These are phyloP conservation scores for Pleurotus ostreatus DNA, from an alignment of 768 basidiomycete genomes.

Conservation along the genomic window DNA sequence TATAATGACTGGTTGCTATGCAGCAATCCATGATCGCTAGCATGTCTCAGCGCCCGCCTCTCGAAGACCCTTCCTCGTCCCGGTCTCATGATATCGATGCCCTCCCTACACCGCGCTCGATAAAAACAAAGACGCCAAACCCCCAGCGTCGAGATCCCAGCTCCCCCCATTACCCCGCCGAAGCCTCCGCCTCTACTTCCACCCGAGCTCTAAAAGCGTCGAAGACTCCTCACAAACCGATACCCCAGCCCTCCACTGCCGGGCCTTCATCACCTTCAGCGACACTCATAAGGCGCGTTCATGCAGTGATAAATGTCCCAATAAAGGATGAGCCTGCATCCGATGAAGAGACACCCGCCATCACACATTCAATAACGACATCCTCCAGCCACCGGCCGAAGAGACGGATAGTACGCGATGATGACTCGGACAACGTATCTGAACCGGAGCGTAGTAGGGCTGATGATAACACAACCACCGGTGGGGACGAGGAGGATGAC, in stretches of 20 bases:
- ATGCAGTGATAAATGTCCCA: conserved; percentile 46
- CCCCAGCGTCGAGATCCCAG: conserved; percentile 8
- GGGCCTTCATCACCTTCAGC: conserved; percentile 14
- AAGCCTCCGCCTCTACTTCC: conserved; percentile 12
- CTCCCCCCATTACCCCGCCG: neutral
- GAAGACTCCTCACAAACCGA: conserved; percentile 7
- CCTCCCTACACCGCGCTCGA: neutral
- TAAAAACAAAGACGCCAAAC: neutral
- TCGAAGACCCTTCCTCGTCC: conserved; percentile 4
- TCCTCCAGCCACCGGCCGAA: conserved; percentile 7
- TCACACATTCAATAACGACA: neutral
- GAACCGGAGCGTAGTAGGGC: conserved; percentile 12
- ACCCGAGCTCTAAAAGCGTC: neutral
- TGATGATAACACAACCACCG: neutral
- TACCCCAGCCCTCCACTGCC: conserved; percentile 9
- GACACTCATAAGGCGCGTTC: conserved; percentile 59
- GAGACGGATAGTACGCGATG: conserved; percentile 11
- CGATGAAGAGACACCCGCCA: neutral
- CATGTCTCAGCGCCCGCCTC: neutral
- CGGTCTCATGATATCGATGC: neutral
- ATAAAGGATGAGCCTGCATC: conserved; percentile 51
- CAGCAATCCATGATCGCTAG: conserved; percentile 1
- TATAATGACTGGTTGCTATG: neutral
- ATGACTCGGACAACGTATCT: conserved; percentile 7
- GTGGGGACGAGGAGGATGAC: conserved; percentile 1